A percentile compares a stretch with the other conserved stretches of the same genome.
Evolutionary conservation across 768 basidiomycete genomes (phyloP).

Genomic region (Russula virescens): DNA sequence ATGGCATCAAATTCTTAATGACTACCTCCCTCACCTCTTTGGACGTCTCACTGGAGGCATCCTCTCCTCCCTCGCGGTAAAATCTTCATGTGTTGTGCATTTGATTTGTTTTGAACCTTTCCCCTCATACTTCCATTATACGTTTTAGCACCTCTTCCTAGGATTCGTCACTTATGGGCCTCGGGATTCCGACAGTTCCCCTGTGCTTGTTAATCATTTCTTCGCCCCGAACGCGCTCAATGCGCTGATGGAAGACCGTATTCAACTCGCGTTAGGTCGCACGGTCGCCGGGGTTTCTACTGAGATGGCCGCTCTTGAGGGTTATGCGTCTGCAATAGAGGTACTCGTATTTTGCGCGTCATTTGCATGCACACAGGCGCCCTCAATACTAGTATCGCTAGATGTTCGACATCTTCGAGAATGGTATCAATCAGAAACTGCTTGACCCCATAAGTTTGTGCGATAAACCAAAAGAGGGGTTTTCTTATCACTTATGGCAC

Average conservation of each 20-base stretch:
- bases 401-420: slow-evolving; percentile 23
- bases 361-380: neutral
- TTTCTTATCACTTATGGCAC: slow-evolving; percentile 21
- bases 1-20: slow-evolving; percentile 18
- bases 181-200: slow-evolving; percentile 17
- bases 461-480: slow-evolving; percentile 16
- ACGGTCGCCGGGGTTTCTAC: slow-evolving; percentile 18
- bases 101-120: too few relatives aligned
- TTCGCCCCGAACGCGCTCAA: slow-evolving; percentile 15
- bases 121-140: neutral
- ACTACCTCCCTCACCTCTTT: slow-evolving; percentile 16
- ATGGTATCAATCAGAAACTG: slow-evolving; percentile 12
- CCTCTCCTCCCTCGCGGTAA: slow-evolving; percentile 1
- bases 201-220: slow-evolving; percentile 24
- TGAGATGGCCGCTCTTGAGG: slow-evolving; percentile 24
- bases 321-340: slow-evolving; percentile 24
- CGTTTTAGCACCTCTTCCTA: slow-evolving; percentile 16
- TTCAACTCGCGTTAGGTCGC: slow-evolving; percentile 22
- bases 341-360: slow-evolving; percentile 1
- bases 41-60: slow-evolving; percentile 14
- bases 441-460: slow-evolving; percentile 9
- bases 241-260: slow-evolving; percentile 22
- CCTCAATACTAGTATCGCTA: slow-evolving; percentile 2
- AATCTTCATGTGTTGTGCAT: neutral
- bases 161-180: slow-evolving; percentile 28